phyloP scores from a whole-genome alignment of 1,284 basidiomycete species.

The Earliella scabrosa region DNA sequence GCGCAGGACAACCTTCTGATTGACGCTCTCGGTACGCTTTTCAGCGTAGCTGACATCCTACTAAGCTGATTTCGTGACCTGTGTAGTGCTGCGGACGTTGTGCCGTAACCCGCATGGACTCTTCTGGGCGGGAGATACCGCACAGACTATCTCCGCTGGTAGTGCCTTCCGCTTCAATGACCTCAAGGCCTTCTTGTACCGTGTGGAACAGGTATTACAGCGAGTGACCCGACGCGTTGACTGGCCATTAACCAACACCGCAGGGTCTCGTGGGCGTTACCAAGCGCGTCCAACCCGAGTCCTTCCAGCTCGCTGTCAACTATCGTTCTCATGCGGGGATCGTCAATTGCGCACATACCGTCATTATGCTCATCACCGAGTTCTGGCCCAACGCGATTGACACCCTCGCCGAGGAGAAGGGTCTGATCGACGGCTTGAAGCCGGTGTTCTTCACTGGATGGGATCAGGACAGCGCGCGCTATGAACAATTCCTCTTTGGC shows the following conservation, averaged over 20 bases:
- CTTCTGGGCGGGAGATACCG: conserved; percentile 83
- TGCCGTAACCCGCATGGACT: conserved; percentile 69
- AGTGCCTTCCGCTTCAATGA: conserved; percentile 77
- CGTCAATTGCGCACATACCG: conserved; percentile 65
- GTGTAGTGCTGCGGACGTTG: conserved; percentile 59
- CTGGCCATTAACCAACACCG: not conserved
- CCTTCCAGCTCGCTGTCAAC: conserved; percentile 67
- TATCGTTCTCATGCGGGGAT: conserved; percentile 73
- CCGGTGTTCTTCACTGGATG: conserved; percentile 64
- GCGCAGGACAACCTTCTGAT: conserved; percentile 74
- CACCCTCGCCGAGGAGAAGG: conserved; percentile 56
- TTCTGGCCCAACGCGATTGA: conserved; percentile 77
- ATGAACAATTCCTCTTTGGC: conserved; percentile 62
- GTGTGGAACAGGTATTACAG: conserved; percentile 59
- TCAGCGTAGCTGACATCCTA: not conserved
- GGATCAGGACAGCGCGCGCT: conserved; percentile 55
- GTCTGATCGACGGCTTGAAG: conserved; percentile 59
- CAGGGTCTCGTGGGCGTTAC: too few relatives aligned
- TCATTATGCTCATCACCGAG: conserved; percentile 62
- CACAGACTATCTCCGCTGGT: conserved; percentile 75
- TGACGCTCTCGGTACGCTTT: conserved; percentile 57
- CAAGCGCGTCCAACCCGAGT: conserved; percentile 37
- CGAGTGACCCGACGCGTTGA: not conserved
- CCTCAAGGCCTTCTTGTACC: conserved; percentile 66
- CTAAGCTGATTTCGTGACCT: too few relatives aligned